Percentiles rank a stretch among this genome's conserved stretches.
These are phyloP conservation scores for Claviceps paspali DNA, from an alignment of 2,329 filamentous ascomycete species.

Conservation along the genomic window DNA sequence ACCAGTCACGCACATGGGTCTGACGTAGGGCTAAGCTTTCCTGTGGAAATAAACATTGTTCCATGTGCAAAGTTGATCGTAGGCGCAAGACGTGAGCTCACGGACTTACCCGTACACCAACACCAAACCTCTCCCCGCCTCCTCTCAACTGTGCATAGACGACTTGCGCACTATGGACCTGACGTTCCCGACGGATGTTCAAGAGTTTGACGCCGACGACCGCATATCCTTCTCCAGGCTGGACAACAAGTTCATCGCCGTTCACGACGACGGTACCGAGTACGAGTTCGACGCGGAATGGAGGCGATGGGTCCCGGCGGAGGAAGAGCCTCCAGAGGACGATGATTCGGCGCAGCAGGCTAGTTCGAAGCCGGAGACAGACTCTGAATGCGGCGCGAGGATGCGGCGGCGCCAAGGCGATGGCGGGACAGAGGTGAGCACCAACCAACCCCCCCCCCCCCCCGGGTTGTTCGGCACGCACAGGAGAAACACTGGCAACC, in stretches of 20 bases:
- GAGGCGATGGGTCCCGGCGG: conserved; percentile 59
- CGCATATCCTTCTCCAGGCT: conserved; percentile 79
- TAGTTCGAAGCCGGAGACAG: background rate
- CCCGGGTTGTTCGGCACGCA: too few relatives aligned
- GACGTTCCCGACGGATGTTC: conserved; percentile 42
- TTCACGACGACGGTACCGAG: conserved; percentile 71
- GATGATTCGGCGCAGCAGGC: conserved; percentile 6
- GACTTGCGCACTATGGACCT: conserved; percentile 16
- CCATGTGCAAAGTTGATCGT: too few relatives aligned
- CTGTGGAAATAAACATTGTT: too few relatives aligned
- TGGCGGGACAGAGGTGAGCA: conserved; percentile 28
- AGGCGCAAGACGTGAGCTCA: too few relatives aligned
- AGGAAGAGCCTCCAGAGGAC: conserved; percentile 27
- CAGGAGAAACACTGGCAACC: too few relatives aligned
- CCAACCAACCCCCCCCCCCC: too few relatives aligned
- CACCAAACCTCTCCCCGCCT: too few relatives aligned
- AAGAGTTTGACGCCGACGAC: conserved; percentile 60
- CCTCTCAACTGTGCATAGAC: too few relatives aligned
- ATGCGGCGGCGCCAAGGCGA: conserved; percentile 29
- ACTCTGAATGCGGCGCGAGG: conserved; percentile 10
- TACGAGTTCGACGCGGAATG: conserved; percentile 63
- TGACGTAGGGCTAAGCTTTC: conserved; percentile 3
- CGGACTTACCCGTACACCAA: too few relatives aligned
- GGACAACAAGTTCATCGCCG: conserved; percentile 68
- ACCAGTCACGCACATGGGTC: conserved; percentile 1